Conservation (phyloP, 352 stramenopile genomes). For the Phytophthora palmivora region DNA sequence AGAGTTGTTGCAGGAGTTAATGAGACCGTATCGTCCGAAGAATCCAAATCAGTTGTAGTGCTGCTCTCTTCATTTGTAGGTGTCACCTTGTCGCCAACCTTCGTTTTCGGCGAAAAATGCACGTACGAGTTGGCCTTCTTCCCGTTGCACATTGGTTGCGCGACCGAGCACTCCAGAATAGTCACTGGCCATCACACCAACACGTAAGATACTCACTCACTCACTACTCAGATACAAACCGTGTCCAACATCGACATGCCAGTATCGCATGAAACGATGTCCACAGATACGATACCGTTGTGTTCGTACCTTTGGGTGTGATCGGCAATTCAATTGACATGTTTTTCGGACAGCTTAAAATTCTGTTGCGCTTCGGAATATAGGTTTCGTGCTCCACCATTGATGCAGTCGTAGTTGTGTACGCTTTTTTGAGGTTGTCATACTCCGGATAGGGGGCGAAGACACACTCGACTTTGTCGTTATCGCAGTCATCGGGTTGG, state of each 20-base stretch:
- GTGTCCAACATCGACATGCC: too few relatives aligned
- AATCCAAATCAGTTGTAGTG: slow-evolving; percentile 10
- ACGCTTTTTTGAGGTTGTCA: slow-evolving; percentile 75
- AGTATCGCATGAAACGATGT: too few relatives aligned
- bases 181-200: slow-evolving; percentile 31
- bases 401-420: slow-evolving; percentile 67
- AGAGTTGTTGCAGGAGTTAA: background rate
- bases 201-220: slow-evolving; percentile 18
- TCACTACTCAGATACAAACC: too few relatives aligned
- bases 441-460: slow-evolving; percentile 81
- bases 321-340: slow-evolving; percentile 42
- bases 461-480: slow-evolving; percentile 55
- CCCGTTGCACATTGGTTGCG: slow-evolving; percentile 61
- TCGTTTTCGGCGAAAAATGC: slow-evolving; percentile 32
- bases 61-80: slow-evolving; percentile 36
- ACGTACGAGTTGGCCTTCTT: slow-evolving; percentile 62
- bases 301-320: slow-evolving; percentile 45
- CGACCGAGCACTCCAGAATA: slow-evolving; percentile 48
- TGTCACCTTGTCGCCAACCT: slow-evolving; percentile 36
- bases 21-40: slow-evolving; percentile 16
- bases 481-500: slow-evolving; percentile 67
- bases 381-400: slow-evolving; percentile 54
- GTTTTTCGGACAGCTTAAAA: slow-evolving; percentile 50
- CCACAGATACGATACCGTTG: too few relatives aligned
- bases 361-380: slow-evolving; percentile 37